A percentile compares a stretch with the other conserved stretches of the same genome.
These are phyloP conservation scores for Phaeodactylum tricornutum DNA, from an alignment of 108 stramenopile species.

Conservation along the genomic window DNA sequence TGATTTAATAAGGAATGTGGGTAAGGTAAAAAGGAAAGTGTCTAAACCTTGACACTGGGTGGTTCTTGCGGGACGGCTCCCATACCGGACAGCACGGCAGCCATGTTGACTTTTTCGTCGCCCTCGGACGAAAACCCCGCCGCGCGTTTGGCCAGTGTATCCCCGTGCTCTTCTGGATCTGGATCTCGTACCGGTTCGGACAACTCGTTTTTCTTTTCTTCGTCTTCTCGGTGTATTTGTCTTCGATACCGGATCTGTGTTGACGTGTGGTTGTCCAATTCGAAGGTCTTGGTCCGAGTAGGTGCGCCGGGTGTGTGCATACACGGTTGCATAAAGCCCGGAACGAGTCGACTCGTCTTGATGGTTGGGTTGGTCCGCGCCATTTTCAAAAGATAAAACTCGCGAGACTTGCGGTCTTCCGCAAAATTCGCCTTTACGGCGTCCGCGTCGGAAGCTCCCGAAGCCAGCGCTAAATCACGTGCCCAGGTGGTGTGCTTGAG, in stretches of 20 bases:
- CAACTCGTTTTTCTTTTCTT: constrained; percentile 3
- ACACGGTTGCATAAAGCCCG: constrained; percentile 35
- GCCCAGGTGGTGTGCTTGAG: constrained; percentile 72
- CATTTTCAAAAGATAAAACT: constrained; percentile 74
- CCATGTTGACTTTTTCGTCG: constrained; percentile 27
- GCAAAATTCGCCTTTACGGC: constrained; percentile 64
- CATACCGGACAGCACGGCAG: constrained; percentile 42
- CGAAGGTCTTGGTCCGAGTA: too few species aligned
- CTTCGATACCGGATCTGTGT: constrained; percentile 32
- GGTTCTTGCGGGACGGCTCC: constrained; percentile 19
- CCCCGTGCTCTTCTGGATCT: background rate
- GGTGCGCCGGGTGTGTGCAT: background rate
- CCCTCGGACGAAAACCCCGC: constrained; percentile 37
- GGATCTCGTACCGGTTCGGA: constrained; percentile 8
- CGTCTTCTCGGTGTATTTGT: constrained; percentile 1
- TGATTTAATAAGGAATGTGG: too few species aligned
- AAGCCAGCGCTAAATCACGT: constrained; percentile 66
- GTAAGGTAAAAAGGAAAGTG: too few species aligned
- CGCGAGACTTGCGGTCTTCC: constrained; percentile 55
- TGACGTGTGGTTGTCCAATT: constrained; percentile 38
- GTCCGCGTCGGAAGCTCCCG: constrained; percentile 72
- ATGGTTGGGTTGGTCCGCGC: constrained; percentile 17
- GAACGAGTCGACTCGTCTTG: constrained; percentile 6
- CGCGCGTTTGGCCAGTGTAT: constrained; percentile 26
- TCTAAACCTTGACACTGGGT: background rate